These are phyloP conservation scores for Tetrahymena elliotti DNA, from an alignment of 73 alveolate genomes.

Conservation along the genomic window DNA sequence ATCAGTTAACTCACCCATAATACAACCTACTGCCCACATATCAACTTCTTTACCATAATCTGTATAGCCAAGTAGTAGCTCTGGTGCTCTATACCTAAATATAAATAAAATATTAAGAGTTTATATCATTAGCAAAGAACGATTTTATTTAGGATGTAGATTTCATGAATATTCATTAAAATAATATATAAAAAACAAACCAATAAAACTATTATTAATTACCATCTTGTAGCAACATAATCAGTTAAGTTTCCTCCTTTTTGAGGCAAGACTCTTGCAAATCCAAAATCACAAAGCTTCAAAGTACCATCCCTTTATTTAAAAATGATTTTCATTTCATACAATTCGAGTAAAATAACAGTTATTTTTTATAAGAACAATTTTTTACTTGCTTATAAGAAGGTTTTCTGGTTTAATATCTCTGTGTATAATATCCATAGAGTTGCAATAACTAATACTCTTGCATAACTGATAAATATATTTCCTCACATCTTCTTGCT, in stretches of 20 bases:
- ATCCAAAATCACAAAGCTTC: constrained; percentile 56
- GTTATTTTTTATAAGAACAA: too few relatives aligned
- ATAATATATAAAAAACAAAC: not conserved
- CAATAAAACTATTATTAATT: not conserved
- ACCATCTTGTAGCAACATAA: constrained; percentile 49
- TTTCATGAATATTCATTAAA: too few relatives aligned
- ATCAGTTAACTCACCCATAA: constrained; percentile 83
- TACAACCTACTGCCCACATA: constrained; percentile 90
- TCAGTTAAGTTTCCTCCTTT: constrained; percentile 34
- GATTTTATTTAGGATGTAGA: too few relatives aligned
- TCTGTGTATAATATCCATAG: constrained; percentile 66
- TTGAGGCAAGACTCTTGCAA: constrained; percentile 38
- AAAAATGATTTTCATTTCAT: not conserved
- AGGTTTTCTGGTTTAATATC: constrained; percentile 83
- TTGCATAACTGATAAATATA: constrained; percentile 60
- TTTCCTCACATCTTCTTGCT: constrained; percentile 65
- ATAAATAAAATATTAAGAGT: not conserved
- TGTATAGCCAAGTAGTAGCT: constrained; percentile 65
- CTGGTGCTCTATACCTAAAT: constrained; percentile 82
- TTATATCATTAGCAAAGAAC: too few relatives aligned
- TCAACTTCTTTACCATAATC: constrained; percentile 81
- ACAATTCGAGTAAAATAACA: not conserved
- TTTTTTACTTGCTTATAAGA: not conserved
- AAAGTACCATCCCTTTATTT: constrained; percentile 5
- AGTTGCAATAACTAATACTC: constrained; percentile 64